Percentiles rank a stretch among this genome's conserved stretches.
Evolutionary conservation across 768 basidiomycete genomes (phyloP).

Genomic region (Hortiboletus flavorubellus): DNA sequence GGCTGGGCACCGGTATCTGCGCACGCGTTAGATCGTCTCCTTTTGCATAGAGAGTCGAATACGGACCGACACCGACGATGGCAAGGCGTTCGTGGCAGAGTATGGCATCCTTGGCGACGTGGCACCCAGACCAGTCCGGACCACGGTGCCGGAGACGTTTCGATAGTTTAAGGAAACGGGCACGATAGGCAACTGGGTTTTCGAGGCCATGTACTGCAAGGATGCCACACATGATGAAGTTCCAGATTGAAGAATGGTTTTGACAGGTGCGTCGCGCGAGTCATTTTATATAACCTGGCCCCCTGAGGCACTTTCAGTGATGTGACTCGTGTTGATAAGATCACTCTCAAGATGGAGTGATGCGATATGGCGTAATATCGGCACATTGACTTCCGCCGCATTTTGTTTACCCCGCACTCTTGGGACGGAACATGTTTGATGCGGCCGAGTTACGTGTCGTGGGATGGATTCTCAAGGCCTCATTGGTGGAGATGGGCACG

Average conservation of each 20-base stretch:
- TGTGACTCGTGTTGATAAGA: not conserved
- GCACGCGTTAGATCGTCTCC: not conserved
- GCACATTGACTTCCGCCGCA: too few relatives aligned
- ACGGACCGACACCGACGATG: constrained; percentile 94
- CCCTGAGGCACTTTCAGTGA: not conserved
- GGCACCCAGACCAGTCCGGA: constrained; percentile 98
- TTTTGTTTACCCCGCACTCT: too few relatives aligned
- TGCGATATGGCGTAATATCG: too few relatives aligned
- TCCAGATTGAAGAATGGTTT: not conserved
- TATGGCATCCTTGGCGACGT: constrained; percentile 75
- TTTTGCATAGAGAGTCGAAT: not conserved
- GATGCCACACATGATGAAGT: constrained; percentile 81
- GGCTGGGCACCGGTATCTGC: constrained; percentile 97
- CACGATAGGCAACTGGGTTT: constrained; percentile 64
- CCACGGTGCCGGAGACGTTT: constrained; percentile 92
- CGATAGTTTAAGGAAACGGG: constrained; percentile 77
- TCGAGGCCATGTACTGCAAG: constrained; percentile 79
- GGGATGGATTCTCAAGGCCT: too few relatives aligned
- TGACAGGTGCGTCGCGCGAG: not conserved
- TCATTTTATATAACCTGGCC: too few relatives aligned
- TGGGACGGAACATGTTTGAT: too few relatives aligned
- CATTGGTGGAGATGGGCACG: too few relatives aligned
- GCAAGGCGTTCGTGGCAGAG: constrained; percentile 96
- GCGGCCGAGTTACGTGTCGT: too few relatives aligned
- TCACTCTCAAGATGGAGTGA: not conserved